Evolutionary conservation across 768 basidiomycete genomes (phyloP), one percentile per base, ranked within the genome.

Genomic region (Cystobasidium onofrii): DNA sequence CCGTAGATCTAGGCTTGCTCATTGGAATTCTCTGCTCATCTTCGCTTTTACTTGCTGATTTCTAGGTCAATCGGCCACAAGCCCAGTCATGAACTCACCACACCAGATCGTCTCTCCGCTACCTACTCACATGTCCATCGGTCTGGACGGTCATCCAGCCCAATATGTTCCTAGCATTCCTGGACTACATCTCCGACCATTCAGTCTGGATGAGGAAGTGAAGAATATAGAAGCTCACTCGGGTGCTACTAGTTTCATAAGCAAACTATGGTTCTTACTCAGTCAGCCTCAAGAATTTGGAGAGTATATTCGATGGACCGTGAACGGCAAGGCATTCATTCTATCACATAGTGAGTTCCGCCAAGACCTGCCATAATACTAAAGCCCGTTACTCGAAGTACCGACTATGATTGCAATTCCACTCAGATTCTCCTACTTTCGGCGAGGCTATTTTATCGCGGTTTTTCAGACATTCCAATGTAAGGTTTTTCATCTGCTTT

Each of bases 201-300:
- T 71, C 17, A 67, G 25, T 44, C 10, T 71, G 9, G 69, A 71
- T 23, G 69, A 71, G 15, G 55, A 71, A 44, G 54, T 71, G 9
- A 71, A 71, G 54, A 71, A 52, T 27, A 71, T 71, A 23, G 69
- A 71, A 44, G 69, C 69, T 15, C 23, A 31, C 20, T 71, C 69
- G 7, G 69, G 69, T 33, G 69, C 69, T 12, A 71, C 69, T 31
- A 17, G 50, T 12, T 71, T 71, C 36, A 43, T 71, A 20, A 41
- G 36, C 20, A 71, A 71, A 29, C 33, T 71, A 7, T 71, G 69
- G 69, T 71, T 71, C 69, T 43, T 71, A 9, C 55, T 71, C n/a
- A 55, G 50, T 20, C 69, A 71, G 29, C 69, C 69, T n/a, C 36
- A 71, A 33, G 69, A 71, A 39, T 71, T 71, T 41, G 69, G 69